Evolutionary conservation across 2,329 filamentous ascomycete genomes (phyloP), one percentile per base, ranked within the genome.

Genomic region (Samsoniella hepiali): DNA sequence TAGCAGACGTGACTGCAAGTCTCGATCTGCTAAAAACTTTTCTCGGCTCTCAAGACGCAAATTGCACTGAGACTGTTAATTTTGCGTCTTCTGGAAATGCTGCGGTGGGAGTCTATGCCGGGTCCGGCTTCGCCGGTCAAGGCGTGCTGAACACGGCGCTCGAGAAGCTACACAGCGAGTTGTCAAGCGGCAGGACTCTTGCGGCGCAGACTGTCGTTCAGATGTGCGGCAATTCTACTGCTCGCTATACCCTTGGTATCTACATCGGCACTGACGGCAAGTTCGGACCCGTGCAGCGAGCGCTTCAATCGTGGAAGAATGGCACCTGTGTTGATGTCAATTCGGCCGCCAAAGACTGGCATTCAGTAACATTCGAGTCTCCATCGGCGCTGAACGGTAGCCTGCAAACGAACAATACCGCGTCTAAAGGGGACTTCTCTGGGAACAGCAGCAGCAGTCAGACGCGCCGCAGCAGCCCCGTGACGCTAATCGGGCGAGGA

Each of bases 71-170:
- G 27, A 65, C 72, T 8, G 69, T 74, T 34, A 62, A 76, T 29
- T 76, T 70, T 66, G 72, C 67, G 7, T 70, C 68, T 64, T 71
- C 68, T 54, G 71, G 68, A 3, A 67, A 68, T 47, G 69, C 70
- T 44, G 70, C 70, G 13, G 62, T 74, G 29, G 74, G 76, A 53
- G 42, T 77, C 50, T 77, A 77, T 62, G 71, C 77, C n/a, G 75
- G 76, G 65, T 69, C 68, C 51, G 70, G 65, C 60, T 64, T 75
- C 51, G 69, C 69, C 58, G 69, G 66, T 36, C 54, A 56, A 36
- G 54, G 36, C 27, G 54, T 44, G 15, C 22, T 56, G 36, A 44
- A 27, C 13, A 31, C 54, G n/a, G 34, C 54, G 40, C 36, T 56
- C 22, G 36, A 40, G 22, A 56, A 42, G 38, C 54, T 56, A n/a